phyloP scores from a whole-genome alignment of 2,329 filamentous ascomycete species.

The Karstenula rhodostoma region DNA sequence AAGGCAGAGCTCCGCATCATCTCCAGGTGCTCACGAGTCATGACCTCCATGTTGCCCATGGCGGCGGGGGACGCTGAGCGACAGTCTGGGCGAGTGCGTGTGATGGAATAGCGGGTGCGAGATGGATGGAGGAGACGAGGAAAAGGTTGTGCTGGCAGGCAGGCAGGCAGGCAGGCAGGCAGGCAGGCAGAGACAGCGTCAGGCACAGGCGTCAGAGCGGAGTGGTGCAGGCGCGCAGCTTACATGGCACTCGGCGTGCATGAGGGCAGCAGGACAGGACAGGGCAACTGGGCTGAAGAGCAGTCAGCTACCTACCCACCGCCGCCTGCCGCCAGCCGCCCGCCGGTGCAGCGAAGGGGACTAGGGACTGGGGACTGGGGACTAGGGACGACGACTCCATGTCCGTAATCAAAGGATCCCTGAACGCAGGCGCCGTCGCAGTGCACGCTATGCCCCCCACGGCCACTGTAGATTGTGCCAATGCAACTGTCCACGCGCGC shows the following conservation, averaged over 20 bases:
- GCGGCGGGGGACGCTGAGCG: conserved; percentile 17
- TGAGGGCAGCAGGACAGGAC: conserved; percentile 8
- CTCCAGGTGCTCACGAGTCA: conserved; percentile 42
- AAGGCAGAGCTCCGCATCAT: conserved; percentile 48
- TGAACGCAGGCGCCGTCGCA: neutral
- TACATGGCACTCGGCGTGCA: conserved; percentile 21
- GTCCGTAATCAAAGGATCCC: conserved; percentile 13
- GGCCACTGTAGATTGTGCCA: conserved; percentile 9
- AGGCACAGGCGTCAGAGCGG: conserved; percentile 15
- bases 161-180: conserved; percentile 2
- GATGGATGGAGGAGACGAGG: conserved; percentile 10
- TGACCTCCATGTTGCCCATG: conserved; percentile 37
- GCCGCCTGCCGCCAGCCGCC: neutral
- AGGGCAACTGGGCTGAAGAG: conserved; percentile 12
- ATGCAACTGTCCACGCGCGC: conserved; percentile 8
- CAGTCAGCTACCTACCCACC: conserved; percentile 7
- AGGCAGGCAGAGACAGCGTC: conserved; percentile 8
- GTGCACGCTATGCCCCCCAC: conserved; percentile 1
- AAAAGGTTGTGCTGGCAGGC: neutral
- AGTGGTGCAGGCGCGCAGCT: conserved; percentile 26
- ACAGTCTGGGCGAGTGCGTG: conserved; percentile 1
- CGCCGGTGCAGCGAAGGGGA: conserved; percentile 1
- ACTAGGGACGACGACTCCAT: conserved; percentile 7
- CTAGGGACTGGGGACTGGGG: too few species aligned
- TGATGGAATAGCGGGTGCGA: neutral